Base-by-base conservation (phyloP, 1,284 basidiomycete species). In the Cryptococcus depauperatus region DNA sequence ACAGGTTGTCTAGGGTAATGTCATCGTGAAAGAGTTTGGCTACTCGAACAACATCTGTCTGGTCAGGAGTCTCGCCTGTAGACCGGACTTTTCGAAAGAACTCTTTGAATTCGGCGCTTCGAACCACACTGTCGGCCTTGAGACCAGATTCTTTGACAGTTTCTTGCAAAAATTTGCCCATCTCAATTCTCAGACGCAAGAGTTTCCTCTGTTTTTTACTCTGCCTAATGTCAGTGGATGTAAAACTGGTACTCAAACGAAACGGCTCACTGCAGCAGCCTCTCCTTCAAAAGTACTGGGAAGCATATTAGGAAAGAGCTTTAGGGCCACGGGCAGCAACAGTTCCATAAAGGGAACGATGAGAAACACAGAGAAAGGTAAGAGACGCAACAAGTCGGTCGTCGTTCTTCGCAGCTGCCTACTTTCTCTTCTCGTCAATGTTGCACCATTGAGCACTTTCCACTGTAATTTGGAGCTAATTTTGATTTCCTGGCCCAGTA, bases 111-210 rank as follows among this genome's bases (percentile, higher is more conserved):
- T 91, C 89, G 52, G 96, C 90, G 42, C 81, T 86, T 50, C 87
- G 87, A 47, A 96, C 80, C 48, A 98, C 92, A 16, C 82, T 81
- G 63, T 93, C 92, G 6, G 88, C 87, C 68, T 87, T 90, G 47
- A 97, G 76, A 33, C 89, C 90, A 13, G 87, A 90, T 71, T 97
- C 93, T 39, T 85, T 82, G 47, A 98, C 80, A 2, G 95, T 97
- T 70, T 97, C 95, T 66, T 97, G 93, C 38, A 99, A 75, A 77
- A 98, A 99, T 66, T 99, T 98, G 58, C 95, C 95, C 92, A 98
- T 97, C 68, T 97, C 92, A 22, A 99, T 76, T 44, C 93, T 79
- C 19, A 96, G 88, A 58, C 92, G 85, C 41, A 98, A 81, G 3
- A 97, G 77, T 67, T 96, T 96, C 55, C 93, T 82, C 61, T 95